Evolutionary conservation across 2,329 filamentous ascomycete species (phyloP).

Genomic region (Fusarium ambrosium): DNA sequence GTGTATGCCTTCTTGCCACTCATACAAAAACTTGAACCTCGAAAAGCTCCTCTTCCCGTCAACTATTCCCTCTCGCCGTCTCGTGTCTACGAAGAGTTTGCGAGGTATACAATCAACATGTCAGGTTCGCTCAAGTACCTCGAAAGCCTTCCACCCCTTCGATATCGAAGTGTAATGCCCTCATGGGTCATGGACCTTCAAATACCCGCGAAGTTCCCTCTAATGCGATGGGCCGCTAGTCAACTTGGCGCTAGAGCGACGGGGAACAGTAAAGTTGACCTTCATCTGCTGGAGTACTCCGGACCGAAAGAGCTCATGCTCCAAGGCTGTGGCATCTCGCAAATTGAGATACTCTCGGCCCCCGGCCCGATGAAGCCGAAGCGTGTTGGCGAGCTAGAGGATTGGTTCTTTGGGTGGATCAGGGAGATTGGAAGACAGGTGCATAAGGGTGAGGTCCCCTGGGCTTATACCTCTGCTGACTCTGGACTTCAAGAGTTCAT

Average conservation of each 20-base stretch:
- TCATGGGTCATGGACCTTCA: constrained; percentile 36
- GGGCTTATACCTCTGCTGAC: constrained; percentile 19
- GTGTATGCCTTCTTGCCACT: constrained; percentile 31
- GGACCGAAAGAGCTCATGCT: constrained; percentile 10
- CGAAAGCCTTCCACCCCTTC: constrained; percentile 25
- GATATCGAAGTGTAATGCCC: constrained; percentile 11
- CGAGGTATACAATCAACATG: constrained; percentile 18
- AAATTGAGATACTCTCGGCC: constrained; percentile 18
- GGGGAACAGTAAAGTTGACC: constrained; percentile 20
- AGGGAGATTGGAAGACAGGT: constrained; percentile 15
- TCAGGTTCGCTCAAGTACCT: constrained; percentile 27
- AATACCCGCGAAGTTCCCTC: constrained; percentile 27
- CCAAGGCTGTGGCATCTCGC: constrained; percentile 7
- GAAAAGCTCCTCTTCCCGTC: constrained; percentile 13
- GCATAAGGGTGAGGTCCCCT: constrained; percentile 10
- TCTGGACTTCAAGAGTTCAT: constrained; percentile 25
- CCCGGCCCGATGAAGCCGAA: constrained; percentile 13
- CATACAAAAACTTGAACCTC: constrained; percentile 26
- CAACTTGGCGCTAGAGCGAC: constrained; percentile 23
- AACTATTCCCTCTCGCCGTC: constrained; percentile 27
- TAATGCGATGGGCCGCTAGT: constrained; percentile 27
- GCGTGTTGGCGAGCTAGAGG: constrained; percentile 11
- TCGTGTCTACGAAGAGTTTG: constrained; percentile 29
- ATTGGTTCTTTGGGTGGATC: constrained; percentile 27
- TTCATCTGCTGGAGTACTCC: constrained; percentile 17